A percentile compares a stretch with the other conserved stretches of the same genome.
Conservation (phyloP, 768 basidiomycete genomes). For the Chlorophyllum brunneum region DNA sequence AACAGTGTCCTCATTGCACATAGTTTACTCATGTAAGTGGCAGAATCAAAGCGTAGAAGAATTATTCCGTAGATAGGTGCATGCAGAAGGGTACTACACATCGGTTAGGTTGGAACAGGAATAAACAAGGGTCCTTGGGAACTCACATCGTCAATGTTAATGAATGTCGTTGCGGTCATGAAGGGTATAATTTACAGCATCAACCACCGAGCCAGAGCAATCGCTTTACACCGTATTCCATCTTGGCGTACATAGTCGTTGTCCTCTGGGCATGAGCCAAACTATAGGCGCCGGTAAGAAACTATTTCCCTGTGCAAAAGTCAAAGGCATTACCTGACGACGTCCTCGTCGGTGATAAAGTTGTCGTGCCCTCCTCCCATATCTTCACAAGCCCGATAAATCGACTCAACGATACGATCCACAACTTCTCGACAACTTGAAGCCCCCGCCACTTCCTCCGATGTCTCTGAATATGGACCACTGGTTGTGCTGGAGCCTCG, state of each 20-base stretch:
- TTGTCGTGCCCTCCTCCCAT: slow-evolving; percentile 41
- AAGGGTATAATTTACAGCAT: too few relatives aligned
- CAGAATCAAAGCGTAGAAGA: too few relatives aligned
- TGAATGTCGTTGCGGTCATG: too few relatives aligned
- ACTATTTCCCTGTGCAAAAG: neutral
- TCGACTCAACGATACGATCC: slow-evolving; percentile 67
- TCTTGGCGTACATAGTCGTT: slow-evolving; percentile 85
- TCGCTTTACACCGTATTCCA: slow-evolving; percentile 92
- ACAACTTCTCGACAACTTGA: slow-evolving; percentile 74
- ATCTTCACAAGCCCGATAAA: slow-evolving; percentile 65
- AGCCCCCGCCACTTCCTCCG: slow-evolving; percentile 59
- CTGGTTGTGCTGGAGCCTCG: slow-evolving; percentile 44
- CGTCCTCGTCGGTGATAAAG: slow-evolving; percentile 64
- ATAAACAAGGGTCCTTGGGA: too few relatives aligned
- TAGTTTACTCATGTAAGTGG: too few relatives aligned
- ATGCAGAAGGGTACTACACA: too few relatives aligned
- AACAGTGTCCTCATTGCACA: too few relatives aligned
- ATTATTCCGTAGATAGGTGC: too few relatives aligned
- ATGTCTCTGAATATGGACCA: slow-evolving; percentile 45
- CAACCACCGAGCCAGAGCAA: slow-evolving; percentile 83
- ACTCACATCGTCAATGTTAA: too few relatives aligned
- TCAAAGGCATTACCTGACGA: slow-evolving; percentile 60
- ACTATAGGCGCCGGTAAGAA: slow-evolving; percentile 32
- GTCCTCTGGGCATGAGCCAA: slow-evolving; percentile 78
- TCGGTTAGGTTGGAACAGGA: too few relatives aligned